These are phyloP conservation scores for Daedaleopsis nitida DNA, from an alignment of 768 basidiomycete genomes.

Conservation along the genomic window DNA sequence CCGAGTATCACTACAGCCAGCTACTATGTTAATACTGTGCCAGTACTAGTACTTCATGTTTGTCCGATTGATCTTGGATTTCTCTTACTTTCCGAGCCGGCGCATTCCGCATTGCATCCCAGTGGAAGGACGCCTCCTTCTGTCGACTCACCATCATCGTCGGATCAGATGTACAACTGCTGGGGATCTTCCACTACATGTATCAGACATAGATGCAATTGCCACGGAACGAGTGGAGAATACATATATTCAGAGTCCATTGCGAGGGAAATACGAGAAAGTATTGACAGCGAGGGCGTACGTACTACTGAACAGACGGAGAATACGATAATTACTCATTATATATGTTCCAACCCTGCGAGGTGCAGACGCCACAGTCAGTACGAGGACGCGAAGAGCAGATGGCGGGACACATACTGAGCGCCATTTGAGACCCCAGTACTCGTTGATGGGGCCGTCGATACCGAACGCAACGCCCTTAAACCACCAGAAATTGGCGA, in stretches of 20 bases:
- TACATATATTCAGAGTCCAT: conserved; percentile 19
- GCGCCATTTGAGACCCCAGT: conserved; percentile 82
- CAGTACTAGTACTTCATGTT: conserved; percentile 14
- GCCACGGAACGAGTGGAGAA: conserved; percentile 1
- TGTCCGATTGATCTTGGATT: conserved; percentile 14
- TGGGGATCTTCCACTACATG: background rate
- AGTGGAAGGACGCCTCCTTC: no score
- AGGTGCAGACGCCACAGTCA: background rate
- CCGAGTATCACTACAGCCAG: conserved; percentile 16
- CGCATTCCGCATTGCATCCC: no score
- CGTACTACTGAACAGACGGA: conserved; percentile 3
- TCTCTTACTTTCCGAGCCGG: background rate
- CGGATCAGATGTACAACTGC: background rate
- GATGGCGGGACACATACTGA: conserved; percentile 40
- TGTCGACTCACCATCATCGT: background rate
- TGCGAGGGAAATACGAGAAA: conserved; percentile 6
- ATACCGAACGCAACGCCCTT: conserved; percentile 88
- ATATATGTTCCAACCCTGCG: conserved; percentile 41
- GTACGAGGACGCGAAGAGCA: background rate
- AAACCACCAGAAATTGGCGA: conserved; percentile 96
- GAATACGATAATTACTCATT: conserved; percentile 27
- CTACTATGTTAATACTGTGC: conserved; percentile 17
- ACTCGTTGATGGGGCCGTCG: conserved; percentile 80
- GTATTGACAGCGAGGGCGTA: conserved; percentile 7
- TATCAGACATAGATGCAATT: conserved; percentile 3